Percentiles rank a stretch among this genome's conserved stretches.
Evolutionary conservation across 805 yeast species (phyloP).

Genomic region (Starmera caribaea): DNA sequence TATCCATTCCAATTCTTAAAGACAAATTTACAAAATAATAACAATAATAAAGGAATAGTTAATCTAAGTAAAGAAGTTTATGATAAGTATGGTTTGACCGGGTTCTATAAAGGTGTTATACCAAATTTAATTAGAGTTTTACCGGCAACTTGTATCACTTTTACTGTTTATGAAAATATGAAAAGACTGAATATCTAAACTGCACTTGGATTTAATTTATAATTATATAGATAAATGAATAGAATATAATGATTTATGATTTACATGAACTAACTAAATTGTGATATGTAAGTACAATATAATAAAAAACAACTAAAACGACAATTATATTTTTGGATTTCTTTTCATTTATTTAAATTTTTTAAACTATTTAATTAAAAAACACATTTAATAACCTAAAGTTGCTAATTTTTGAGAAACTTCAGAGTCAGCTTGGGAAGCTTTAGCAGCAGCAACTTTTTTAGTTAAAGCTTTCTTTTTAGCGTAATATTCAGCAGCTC

Average conservation of each 20-base stretch:
- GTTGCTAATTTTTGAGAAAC: constrained; percentile 91
- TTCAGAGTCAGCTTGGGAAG: constrained; percentile 82
- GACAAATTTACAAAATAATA: constrained; percentile 59
- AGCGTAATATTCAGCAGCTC: constrained; percentile 98
- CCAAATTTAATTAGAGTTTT: constrained; percentile 76
- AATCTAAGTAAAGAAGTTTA: constrained; percentile 25
- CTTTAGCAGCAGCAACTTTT: constrained; percentile 82
- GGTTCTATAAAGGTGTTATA: constrained; percentile 75
- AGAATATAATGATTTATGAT: background rate
- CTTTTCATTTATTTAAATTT: too few species aligned
- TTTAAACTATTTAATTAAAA: too few species aligned
- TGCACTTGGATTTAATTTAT: background rate
- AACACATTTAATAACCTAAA: constrained; percentile 79
- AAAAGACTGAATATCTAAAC: constrained; percentile 14
- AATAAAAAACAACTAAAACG: too few species aligned
- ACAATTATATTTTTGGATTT: too few species aligned
- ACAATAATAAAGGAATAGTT: constrained; percentile 17
- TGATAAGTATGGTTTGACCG: constrained; percentile 44
- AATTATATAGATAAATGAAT: background rate
- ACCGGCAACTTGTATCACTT: constrained; percentile 90
- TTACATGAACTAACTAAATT: too few species aligned
- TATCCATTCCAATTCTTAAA: constrained; percentile 83
- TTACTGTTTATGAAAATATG: constrained; percentile 69
- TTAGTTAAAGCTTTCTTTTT: constrained; percentile 94
- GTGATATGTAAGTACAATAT: too few species aligned